A percentile compares a stretch with the other conserved stretches of the same genome.
These are phyloP conservation scores for Crithidia mellificae DNA, from an alignment of 208 protist genomes.

Conservation along the genomic window DNA sequence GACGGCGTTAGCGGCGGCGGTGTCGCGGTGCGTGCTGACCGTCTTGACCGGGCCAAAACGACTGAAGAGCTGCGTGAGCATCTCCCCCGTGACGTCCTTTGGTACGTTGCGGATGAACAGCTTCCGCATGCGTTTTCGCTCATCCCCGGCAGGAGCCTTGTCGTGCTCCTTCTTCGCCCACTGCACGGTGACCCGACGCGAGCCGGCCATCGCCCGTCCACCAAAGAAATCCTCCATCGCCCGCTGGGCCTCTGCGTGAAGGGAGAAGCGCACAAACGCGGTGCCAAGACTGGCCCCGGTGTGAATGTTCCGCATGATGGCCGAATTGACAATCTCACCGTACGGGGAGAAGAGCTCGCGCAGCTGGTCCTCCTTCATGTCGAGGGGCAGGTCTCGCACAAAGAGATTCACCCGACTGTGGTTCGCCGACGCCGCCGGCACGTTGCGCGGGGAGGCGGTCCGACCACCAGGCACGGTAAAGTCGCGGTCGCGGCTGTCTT, in stretches of 20 bases:
- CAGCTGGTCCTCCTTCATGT: conserved; percentile 52
- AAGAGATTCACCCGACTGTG: conserved; percentile 68
- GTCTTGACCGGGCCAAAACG: conserved; percentile 49
- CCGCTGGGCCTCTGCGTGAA: conserved; percentile 36
- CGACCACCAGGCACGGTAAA: neutral
- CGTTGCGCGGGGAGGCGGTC: conserved; percentile 2
- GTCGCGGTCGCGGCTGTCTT: neutral
- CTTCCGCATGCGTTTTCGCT: conserved; percentile 61
- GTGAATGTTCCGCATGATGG: conserved; percentile 82
- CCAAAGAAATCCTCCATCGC: conserved; percentile 33
- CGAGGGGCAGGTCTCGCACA: conserved; percentile 46
- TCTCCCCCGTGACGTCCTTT: conserved; percentile 42
- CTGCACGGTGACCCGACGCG: conserved; percentile 50
- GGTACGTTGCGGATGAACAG: conserved; percentile 89
- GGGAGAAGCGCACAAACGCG: conserved; percentile 75
- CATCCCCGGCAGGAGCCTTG: conserved; percentile 57
- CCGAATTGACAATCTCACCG: conserved; percentile 58
- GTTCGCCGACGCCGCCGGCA: conserved; percentile 24
- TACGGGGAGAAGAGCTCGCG: conserved; percentile 48
- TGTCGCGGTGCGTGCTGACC: conserved; percentile 73
- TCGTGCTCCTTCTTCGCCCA: conserved; percentile 78
- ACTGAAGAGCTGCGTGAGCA: conserved; percentile 49
- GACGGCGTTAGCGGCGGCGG: conserved; percentile 36
- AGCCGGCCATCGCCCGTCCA: conserved; percentile 10
- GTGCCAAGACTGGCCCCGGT: conserved; percentile 71